A percentile compares a stretch with the other conserved stretches of the same genome.
Evolutionary conservation across 805 yeast species (phyloP).

Genomic region (Candida oleophila): DNA sequence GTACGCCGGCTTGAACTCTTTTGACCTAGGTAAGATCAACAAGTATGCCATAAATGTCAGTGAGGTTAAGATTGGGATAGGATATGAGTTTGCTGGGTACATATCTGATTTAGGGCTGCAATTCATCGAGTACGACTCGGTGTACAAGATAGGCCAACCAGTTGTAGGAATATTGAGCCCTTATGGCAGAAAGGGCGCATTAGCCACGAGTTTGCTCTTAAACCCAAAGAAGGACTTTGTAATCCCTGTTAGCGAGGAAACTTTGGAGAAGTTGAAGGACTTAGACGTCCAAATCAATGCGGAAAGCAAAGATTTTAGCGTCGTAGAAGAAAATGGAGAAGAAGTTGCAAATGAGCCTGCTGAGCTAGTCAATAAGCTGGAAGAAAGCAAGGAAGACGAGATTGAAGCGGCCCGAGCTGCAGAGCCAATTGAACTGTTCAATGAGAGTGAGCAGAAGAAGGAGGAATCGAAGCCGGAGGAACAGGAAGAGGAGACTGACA

Average conservation of each 20-base stretch:
- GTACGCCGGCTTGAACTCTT: slow-evolving; percentile 62
- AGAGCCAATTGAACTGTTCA: not conserved
- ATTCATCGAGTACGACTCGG: slow-evolving; percentile 17
- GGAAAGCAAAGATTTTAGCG: not conserved
- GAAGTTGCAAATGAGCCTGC: too few species aligned
- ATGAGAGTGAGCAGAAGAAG: too few species aligned
- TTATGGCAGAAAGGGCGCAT: slow-evolving; percentile 51
- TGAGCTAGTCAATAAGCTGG: too few species aligned
- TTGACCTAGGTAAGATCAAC: slow-evolving; percentile 60
- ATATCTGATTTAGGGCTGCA: slow-evolving; percentile 55
- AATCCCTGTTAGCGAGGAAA: slow-evolving; percentile 25
- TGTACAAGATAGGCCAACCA: slow-evolving; percentile 54
- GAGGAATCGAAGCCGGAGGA: too few species aligned
- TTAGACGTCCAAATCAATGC: slow-evolving; percentile 2
- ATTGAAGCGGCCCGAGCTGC: not conserved
- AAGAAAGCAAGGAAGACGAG: not conserved
- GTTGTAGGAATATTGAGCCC: slow-evolving; percentile 65
- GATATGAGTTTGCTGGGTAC: slow-evolving; percentile 68
- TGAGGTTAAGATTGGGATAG: slow-evolving; percentile 59
- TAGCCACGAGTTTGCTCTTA: slow-evolving; percentile 55
- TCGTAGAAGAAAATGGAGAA: slow-evolving; percentile 2
- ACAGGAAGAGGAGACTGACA: not conserved
- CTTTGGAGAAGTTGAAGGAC: slow-evolving; percentile 5
- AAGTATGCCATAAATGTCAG: slow-evolving; percentile 52
- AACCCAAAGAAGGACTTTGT: slow-evolving; percentile 49